Base-by-base conservation (phyloP, 2,329 filamentous ascomycete species). In the Boeremia lycopersici region DNA sequence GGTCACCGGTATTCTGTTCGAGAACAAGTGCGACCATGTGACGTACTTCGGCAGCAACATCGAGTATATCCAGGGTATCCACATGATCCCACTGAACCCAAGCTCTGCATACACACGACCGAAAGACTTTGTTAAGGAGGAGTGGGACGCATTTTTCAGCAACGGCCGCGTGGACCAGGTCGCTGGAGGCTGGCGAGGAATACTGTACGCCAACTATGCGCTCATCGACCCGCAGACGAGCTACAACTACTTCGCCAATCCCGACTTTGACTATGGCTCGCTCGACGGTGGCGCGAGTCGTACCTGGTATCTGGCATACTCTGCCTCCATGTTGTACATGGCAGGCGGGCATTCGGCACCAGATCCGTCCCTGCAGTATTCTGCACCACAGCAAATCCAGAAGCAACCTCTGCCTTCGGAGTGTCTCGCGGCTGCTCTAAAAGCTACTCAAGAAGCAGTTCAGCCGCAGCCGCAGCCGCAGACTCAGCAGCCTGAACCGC, bases 11-110 rank as follows among this genome's bases (percentile, higher is more conserved):
- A 87, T 88, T 4, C 74, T 96, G 11, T 98, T 98, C 67, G 95
- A 98, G 78, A 98, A 98, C 79, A 99, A 99, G 76, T 84, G 93
- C 53, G 91, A 99, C 73, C 93, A 98, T 75, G 90, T 90, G 4
- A 76, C 95, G 0, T 98, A 93, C 76, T 99, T 99, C 69, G 91
- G 92, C 35, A 75, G 49, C 9, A 71, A 73, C 19, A 54, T 78
- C 4, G 90, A 96, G 76, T 92, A 86, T 67, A 84, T 96, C 44
- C 79, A 88, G 69, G 86, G 74, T 47, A 95, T 96, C 63, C 90
- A 95, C 75, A 95, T 96, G 90, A 83, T 96, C 36, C 91, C 91
- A 0, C 78, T 93, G 33, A 82, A 90, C 51, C 87, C 91, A 1
- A 82, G 84, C 54, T 89, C 89, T 0, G 82, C 89, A 6, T 86